Percentiles rank a stretch among this genome's conserved stretches.
phyloP scores from a whole-genome alignment of 106 monocot species.

The Acanthochlamys bracteata region DNA sequence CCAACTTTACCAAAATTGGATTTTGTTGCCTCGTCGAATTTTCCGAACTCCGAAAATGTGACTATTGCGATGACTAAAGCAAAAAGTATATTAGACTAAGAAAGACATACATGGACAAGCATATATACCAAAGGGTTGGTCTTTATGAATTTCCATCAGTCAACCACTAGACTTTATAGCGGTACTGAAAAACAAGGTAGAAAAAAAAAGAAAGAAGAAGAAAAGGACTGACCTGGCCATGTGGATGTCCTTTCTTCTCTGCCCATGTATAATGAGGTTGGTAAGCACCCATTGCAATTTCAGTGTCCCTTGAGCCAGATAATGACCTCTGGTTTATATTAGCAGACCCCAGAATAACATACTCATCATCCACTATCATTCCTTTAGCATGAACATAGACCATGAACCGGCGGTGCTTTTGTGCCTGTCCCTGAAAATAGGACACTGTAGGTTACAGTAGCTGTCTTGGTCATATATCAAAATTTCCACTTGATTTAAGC shows the following conservation, averaged over 20 bases:
- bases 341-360: slow-evolving; percentile 17
- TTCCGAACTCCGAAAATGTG: too few species aligned
- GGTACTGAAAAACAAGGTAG: background rate
- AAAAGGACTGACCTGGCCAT: slow-evolving; percentile 11
- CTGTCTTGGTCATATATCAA: too few species aligned
- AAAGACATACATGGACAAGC: background rate
- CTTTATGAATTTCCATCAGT: background rate
- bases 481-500: too few species aligned
- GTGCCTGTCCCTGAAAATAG: slow-evolving; percentile 3
- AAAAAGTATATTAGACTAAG: background rate
- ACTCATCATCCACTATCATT: slow-evolving; percentile 22
- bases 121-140: background rate
- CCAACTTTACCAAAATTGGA: too few species aligned
- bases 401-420: slow-evolving; percentile 19
- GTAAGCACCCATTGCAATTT: slow-evolving; percentile 22
- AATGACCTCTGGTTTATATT: slow-evolving; percentile 18
- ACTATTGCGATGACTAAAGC: too few species aligned
- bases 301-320: slow-evolving; percentile 20
- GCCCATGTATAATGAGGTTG: slow-evolving; percentile 14
- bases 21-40: too few species aligned
- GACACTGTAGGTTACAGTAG: too few species aligned
- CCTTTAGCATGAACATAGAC: slow-evolving; percentile 23
- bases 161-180: too few species aligned
- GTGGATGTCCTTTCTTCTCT: slow-evolving; percentile 11
- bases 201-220: background rate